Evolutionary conservation across 352 stramenopile species (phyloP).

Genomic region (Peronospora destructor): DNA sequence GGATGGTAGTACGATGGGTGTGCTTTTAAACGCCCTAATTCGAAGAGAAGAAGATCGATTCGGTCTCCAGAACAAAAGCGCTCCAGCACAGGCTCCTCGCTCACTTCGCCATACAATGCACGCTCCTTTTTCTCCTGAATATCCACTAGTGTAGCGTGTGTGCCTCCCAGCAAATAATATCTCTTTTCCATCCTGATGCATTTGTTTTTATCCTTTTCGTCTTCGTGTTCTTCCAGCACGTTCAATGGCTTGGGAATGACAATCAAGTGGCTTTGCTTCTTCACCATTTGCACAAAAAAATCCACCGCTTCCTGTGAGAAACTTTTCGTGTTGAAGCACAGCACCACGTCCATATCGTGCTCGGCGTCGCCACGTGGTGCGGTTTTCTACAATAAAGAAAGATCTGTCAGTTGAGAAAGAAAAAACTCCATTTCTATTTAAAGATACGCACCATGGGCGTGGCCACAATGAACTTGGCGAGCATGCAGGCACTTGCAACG

Average conservation of each 20-base stretch:
- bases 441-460: constrained; percentile 50
- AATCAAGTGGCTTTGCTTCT: constrained; percentile 50
- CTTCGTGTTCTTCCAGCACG: constrained; percentile 28
- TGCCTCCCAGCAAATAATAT: constrained; percentile 55
- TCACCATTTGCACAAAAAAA: constrained; percentile 65
- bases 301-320: constrained; percentile 41
- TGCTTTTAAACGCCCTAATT: constrained; percentile 53
- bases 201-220: constrained; percentile 18
- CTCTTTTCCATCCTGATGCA: constrained; percentile 17
- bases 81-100: constrained; percentile 36
- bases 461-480: constrained; percentile 75
- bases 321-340: constrained; percentile 63
- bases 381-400: constrained; percentile 44
- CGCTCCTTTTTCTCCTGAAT: constrained; percentile 63
- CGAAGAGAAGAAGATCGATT: constrained; percentile 71
- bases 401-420: constrained; percentile 6
- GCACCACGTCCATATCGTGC: constrained; percentile 61
- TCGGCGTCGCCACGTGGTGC: constrained; percentile 39
- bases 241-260: constrained; percentile 43
- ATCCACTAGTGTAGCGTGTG: constrained; percentile 35
- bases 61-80: constrained; percentile 62
- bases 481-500: constrained; percentile 61
- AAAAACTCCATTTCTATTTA: not conserved
- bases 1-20: constrained; percentile 14
- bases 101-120: constrained; percentile 33